Evolutionary conservation across 306 rosid species (phyloP).

Genomic region (Astragalus glycyphyllos): DNA sequence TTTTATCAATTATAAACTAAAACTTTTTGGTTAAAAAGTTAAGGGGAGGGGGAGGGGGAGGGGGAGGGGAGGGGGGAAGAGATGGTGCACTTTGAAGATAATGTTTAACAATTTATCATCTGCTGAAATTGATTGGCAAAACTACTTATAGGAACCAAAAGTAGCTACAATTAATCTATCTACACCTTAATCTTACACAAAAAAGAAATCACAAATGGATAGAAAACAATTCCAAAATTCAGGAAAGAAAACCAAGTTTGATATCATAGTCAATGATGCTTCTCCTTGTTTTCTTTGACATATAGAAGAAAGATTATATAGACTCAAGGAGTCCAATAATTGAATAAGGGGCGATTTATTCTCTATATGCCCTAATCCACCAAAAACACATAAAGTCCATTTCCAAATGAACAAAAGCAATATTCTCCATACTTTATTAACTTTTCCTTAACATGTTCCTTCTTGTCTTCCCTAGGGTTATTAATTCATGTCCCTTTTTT

Average conservation of each 20-base stretch:
- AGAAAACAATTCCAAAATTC: constrained; percentile 10
- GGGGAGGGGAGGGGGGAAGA: too few relatives aligned
- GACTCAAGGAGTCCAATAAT: constrained; percentile 19
- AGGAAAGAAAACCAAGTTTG: constrained; percentile 4
- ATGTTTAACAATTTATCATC: not conserved
- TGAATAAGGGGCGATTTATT: not conserved
- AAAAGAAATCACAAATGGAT: not conserved
- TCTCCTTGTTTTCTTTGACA: constrained; percentile 27
- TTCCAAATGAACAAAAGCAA: constrained; percentile 19
- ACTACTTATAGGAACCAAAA: constrained; percentile 1
- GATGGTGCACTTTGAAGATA: constrained; percentile 21
- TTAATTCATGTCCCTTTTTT: not conserved
- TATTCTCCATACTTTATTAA: constrained; percentile 13
- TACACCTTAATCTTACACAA: constrained; percentile 10
- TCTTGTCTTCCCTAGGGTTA: constrained; percentile 25
- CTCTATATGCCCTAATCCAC: constrained; percentile 28
- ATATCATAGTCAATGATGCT: constrained; percentile 31
- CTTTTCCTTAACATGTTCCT: not conserved
- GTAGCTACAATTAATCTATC: not conserved
- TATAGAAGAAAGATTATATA: constrained; percentile 15
- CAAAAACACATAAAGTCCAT: constrained; percentile 4
- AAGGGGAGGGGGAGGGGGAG: not conserved
- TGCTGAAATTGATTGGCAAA: not conserved
- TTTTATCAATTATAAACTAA: not conserved
- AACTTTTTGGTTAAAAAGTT: not conserved